A percentile compares a stretch with the other conserved stretches of the same genome.
Conservation (phyloP, 345 rosid species). For the Salix arbutifolia region DNA sequence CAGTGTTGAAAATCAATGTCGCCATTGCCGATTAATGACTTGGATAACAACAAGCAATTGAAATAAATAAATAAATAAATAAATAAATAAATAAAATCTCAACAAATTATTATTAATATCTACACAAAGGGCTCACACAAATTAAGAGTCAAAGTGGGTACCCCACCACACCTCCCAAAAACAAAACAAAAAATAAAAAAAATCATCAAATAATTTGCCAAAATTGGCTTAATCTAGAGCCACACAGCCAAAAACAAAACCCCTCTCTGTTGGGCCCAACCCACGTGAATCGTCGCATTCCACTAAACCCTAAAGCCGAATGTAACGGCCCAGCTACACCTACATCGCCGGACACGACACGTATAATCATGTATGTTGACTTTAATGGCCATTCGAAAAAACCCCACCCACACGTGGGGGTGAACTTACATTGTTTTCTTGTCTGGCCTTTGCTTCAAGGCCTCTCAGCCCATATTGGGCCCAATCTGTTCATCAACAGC, state of each 20-base stretch:
- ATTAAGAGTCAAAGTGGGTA: background rate
- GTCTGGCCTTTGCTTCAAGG: slow-evolving; percentile 18
- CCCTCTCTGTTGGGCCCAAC: slow-evolving; percentile 22
- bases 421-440: slow-evolving; percentile 17
- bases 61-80: too few relatives aligned
- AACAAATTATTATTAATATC: background rate
- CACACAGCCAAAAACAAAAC: background rate
- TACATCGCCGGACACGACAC: slow-evolving; percentile 24
- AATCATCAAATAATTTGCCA: background rate
- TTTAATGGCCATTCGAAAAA: slow-evolving; percentile 3
- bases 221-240: background rate
- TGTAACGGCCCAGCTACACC: slow-evolving; percentile 14
- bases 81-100: too few relatives aligned
- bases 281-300: slow-evolving; percentile 31
- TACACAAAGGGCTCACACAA: too few relatives aligned
- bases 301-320: background rate
- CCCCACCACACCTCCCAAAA: too few relatives aligned
- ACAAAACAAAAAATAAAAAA: background rate
- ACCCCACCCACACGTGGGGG: slow-evolving; percentile 55
- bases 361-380: slow-evolving; percentile 29
- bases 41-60: background rate
- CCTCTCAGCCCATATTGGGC: slow-evolving; percentile 15
- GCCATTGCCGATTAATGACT: background rate
- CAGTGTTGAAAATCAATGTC: background rate
- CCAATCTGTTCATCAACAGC: slow-evolving; percentile 9